Evolutionary conservation across 2,329 filamentous ascomycete genomes (phyloP).

Genomic region (Ophiostoma australiae): DNA sequence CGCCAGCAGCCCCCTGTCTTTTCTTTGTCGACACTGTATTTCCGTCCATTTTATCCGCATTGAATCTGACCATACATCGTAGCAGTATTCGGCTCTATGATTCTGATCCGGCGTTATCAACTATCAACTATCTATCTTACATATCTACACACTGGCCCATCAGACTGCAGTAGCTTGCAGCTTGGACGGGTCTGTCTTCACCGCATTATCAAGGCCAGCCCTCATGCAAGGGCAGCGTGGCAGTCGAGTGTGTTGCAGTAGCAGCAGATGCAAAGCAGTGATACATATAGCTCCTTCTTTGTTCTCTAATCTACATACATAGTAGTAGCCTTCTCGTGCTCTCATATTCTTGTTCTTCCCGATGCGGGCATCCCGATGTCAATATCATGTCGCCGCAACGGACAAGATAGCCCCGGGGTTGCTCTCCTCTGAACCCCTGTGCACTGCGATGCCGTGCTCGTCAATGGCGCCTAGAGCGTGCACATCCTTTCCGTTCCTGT

Average conservation of each 20-base stretch:
- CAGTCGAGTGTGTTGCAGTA: not conserved
- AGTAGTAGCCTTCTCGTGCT: too few relatives aligned
- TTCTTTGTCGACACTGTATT: not conserved
- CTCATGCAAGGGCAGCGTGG: slow-evolving; percentile 3
- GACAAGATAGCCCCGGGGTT: not conserved
- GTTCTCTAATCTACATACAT: not conserved
- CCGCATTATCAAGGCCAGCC: slow-evolving; percentile 4
- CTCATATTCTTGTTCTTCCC: not conserved
- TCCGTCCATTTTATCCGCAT: not conserved
- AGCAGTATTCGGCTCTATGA: not conserved
- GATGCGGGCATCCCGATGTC: not conserved
- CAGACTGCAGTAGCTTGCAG: slow-evolving; percentile 17
- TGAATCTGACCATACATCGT: not conserved
- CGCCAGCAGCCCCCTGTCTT: not conserved
- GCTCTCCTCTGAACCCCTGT: not conserved
- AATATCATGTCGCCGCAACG: not conserved
- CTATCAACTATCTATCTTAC: not conserved
- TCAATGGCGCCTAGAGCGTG: slow-evolving; percentile 16
- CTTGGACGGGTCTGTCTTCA: slow-evolving; percentile 2
- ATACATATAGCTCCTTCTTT: not conserved
- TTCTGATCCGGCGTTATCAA: too few relatives aligned
- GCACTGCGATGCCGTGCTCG: slow-evolving; percentile 13
- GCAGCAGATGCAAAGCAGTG: not conserved
- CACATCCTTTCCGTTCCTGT: slow-evolving; percentile 17
- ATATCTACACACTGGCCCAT: not conserved